Percentiles rank a stretch among this genome's conserved stretches.
These are phyloP conservation scores for Zizania palustris DNA, from an alignment of 202 grass and related monocot genomes.

Conservation along the genomic window DNA sequence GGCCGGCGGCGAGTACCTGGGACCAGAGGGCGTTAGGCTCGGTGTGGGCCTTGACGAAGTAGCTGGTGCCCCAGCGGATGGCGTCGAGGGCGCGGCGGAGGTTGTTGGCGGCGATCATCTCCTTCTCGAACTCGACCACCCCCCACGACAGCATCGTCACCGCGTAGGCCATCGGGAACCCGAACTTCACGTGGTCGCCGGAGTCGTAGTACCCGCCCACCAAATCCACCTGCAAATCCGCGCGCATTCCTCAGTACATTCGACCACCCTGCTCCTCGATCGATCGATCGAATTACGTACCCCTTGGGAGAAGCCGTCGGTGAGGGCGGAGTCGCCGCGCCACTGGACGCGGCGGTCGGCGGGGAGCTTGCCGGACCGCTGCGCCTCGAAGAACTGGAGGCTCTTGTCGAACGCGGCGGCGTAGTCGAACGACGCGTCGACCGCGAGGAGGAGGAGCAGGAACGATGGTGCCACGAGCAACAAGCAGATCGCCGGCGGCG, in stretches of 20 bases:
- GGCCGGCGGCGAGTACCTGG: slow-evolving; percentile 48
- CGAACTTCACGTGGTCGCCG: slow-evolving; percentile 93
- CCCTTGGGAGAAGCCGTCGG: slow-evolving; percentile 66
- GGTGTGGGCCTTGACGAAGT: slow-evolving; percentile 89
- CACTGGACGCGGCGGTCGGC: slow-evolving; percentile 64
- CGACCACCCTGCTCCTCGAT: background rate
- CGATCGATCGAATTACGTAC: slow-evolving; percentile 30
- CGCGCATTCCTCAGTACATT: no score
- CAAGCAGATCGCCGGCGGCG: no score
- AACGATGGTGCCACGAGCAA: no score
- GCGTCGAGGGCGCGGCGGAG: slow-evolving; percentile 67
- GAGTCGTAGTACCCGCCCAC: slow-evolving; percentile 98
- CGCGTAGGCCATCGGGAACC: slow-evolving; percentile 82
- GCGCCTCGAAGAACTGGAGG: slow-evolving; percentile 85
- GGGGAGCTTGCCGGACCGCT: slow-evolving; percentile 89
- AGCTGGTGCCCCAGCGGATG: slow-evolving; percentile 81
- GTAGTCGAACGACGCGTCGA: slow-evolving; percentile 53
- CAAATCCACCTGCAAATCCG: slow-evolving; percentile 61
- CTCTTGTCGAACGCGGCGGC: slow-evolving; percentile 70
- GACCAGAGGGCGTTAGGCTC: slow-evolving; percentile 77
- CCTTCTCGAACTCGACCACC: slow-evolving; percentile 82
- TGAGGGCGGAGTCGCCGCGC: slow-evolving; percentile 88
- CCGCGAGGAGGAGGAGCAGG: no score
- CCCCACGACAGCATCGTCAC: slow-evolving; percentile 79
- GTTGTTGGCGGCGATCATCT: slow-evolving; percentile 65